Conservation (phyloP, 305 asterid species). For the Salvia sclarea region DNA sequence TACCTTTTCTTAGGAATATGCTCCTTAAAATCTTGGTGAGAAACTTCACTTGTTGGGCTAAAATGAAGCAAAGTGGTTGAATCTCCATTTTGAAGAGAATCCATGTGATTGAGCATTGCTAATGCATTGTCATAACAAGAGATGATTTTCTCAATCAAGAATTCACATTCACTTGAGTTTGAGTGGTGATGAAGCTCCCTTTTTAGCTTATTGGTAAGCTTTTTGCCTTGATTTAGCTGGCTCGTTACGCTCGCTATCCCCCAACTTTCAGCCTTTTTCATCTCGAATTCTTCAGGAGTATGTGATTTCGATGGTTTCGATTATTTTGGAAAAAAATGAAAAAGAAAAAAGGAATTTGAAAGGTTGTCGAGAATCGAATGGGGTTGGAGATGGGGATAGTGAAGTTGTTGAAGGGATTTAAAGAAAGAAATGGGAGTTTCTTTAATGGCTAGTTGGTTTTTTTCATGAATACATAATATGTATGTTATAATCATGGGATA, state of each 20-base stretch:
- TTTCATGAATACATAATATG: neutral
- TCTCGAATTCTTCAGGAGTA: neutral
- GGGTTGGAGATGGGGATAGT: neutral
- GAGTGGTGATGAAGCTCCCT: slow-evolving; percentile 25
- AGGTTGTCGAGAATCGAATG: neutral
- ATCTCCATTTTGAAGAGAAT: slow-evolving; percentile 1
- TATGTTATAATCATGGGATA: neutral
- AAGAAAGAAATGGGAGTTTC: neutral
- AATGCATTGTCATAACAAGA: slow-evolving; percentile 46
- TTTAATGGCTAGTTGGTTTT: neutral
- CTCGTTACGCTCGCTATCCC: slow-evolving; percentile 28
- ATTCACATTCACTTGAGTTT: slow-evolving; percentile 25
- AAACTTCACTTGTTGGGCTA: slow-evolving; percentile 27
- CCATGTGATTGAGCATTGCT: slow-evolving; percentile 27
- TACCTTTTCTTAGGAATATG: slow-evolving; percentile 39
- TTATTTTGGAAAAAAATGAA: neutral
- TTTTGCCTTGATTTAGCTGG: slow-evolving; percentile 39
- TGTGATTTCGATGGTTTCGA: neutral
- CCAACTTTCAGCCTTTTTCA: slow-evolving; percentile 36
- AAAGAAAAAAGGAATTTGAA: no score
- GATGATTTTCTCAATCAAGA: slow-evolving; percentile 37
- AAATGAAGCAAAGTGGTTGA: slow-evolving; percentile 18
- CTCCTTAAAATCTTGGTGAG: slow-evolving; percentile 30
- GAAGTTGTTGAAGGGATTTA: slow-evolving; percentile 21
- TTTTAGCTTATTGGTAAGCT: slow-evolving; percentile 39